Percentiles rank a stretch among this genome's conserved stretches.
Evolutionary conservation across 148 eudicot genomes (phyloP).

Genomic region (Rhododendron molle): DNA sequence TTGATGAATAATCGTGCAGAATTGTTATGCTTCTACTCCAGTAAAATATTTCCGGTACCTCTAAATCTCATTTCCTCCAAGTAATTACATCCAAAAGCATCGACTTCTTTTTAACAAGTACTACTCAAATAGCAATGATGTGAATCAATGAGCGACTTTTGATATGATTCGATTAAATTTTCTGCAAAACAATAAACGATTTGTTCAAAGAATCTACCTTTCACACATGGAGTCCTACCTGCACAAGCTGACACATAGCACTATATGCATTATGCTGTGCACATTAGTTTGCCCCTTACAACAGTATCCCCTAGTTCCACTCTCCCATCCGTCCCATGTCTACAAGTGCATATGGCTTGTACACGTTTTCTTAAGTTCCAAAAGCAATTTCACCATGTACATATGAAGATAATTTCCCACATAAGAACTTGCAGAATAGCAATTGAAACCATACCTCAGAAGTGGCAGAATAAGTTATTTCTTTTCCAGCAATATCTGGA

Average conservation of each 20-base stretch:
- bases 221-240: background rate
- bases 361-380: background rate
- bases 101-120: background rate
- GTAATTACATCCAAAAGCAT: background rate
- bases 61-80: background rate
- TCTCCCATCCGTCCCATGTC: background rate
- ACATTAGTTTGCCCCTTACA: background rate
- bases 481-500: constrained; percentile 25
- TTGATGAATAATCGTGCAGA: background rate
- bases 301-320: background rate
- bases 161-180: background rate
- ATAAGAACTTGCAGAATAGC: constrained; percentile 3
- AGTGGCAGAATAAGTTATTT: constrained; percentile 21
- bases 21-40: background rate
- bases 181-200: background rate
- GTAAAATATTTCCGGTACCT: background rate
- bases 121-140: background rate
- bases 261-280: too few species aligned
- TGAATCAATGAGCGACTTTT: background rate
- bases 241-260: background rate
- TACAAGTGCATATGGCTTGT: background rate
- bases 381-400: background rate
- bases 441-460: constrained; percentile 30
- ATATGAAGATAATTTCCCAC: background rate
- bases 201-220: background rate